These are phyloP conservation scores for Priceomyces fermenticarens DNA, from an alignment of 805 yeast species.

Conservation along the genomic window DNA sequence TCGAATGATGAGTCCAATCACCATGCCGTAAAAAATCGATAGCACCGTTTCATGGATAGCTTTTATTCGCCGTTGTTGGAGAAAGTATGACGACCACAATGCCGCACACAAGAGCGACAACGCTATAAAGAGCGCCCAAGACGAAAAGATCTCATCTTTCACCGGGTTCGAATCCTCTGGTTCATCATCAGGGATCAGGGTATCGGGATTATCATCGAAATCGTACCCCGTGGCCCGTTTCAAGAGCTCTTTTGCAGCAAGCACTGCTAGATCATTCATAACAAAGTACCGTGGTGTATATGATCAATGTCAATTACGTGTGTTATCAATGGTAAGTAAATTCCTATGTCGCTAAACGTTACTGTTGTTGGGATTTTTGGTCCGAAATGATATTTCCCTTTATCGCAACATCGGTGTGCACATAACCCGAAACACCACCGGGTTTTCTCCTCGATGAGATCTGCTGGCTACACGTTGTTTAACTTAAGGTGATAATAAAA, in stretches of 20 bases:
- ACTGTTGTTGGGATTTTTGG: too few species aligned
- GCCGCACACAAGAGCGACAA: slow-evolving; percentile 80
- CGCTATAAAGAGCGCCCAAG: slow-evolving; percentile 94
- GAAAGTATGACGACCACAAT: slow-evolving; percentile 89
- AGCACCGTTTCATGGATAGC: slow-evolving; percentile 97
- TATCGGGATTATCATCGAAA: slow-evolving; percentile 35
- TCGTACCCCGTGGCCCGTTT: slow-evolving; percentile 31
- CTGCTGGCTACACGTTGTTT: too few species aligned
- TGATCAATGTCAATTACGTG: too few species aligned
- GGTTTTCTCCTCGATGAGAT: too few species aligned
- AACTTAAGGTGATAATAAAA: too few species aligned
- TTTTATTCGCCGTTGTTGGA: slow-evolving; percentile 86
- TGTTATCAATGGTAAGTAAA: neutral
- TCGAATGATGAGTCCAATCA: slow-evolving; percentile 87
- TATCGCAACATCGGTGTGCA: too few species aligned
- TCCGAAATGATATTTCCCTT: too few species aligned
- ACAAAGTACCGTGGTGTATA: neutral
- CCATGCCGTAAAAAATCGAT: slow-evolving; percentile 95
- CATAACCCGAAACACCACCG: too few species aligned
- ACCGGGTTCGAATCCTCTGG: slow-evolving; percentile 76
- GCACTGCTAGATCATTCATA: slow-evolving; percentile 27
- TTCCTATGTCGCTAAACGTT: too few species aligned
- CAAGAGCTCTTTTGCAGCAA: slow-evolving; percentile 23
- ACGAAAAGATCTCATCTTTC: slow-evolving; percentile 90
- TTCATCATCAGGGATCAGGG: slow-evolving; percentile 46